Percentiles rank a stretch among this genome's conserved stretches.
Conservation (phyloP, 2,329 filamentous ascomycete species). For the Sporothrix brasiliensis region DNA sequence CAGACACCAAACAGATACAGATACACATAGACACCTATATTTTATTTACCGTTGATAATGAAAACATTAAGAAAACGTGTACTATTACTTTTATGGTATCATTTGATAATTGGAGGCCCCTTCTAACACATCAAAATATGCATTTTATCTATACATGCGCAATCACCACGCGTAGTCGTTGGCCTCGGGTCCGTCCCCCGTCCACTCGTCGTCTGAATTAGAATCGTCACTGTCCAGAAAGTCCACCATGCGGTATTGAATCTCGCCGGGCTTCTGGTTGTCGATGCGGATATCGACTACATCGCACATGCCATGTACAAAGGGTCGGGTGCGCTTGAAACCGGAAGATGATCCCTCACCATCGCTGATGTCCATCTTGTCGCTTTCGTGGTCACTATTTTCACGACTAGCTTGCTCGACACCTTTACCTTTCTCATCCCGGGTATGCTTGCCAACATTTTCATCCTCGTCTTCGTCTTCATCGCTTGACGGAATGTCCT, state of each 20-base stretch:
- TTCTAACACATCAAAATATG: neutral
- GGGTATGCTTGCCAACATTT: constrained; percentile 10
- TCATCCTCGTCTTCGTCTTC: constrained; percentile 31
- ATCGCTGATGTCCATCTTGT: constrained; percentile 30
- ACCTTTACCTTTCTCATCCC: constrained; percentile 28
- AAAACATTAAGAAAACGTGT: no score
- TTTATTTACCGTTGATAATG: neutral
- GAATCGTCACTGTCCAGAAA: constrained; percentile 64
- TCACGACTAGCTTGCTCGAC: constrained; percentile 22
- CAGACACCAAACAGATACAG: neutral
- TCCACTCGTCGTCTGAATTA: constrained; percentile 60
- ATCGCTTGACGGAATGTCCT: constrained; percentile 40
- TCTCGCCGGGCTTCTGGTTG: constrained; percentile 72
- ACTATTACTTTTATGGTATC: neutral
- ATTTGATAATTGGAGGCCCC: neutral
- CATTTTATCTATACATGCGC: neutral
- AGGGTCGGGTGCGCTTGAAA: constrained; percentile 35
- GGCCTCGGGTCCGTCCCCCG: constrained; percentile 37
- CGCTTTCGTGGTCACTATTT: constrained; percentile 29
- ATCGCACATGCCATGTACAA: constrained; percentile 70
- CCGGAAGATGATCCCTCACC: constrained; percentile 30
- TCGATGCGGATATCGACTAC: constrained; percentile 73
- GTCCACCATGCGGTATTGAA: constrained; percentile 70
- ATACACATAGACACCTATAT: neutral
- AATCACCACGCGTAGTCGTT: constrained; percentile 37